These are phyloP conservation scores for Handroanthus guayacan DNA, from an alignment of 257 asterid species.

Conservation along the genomic window DNA sequence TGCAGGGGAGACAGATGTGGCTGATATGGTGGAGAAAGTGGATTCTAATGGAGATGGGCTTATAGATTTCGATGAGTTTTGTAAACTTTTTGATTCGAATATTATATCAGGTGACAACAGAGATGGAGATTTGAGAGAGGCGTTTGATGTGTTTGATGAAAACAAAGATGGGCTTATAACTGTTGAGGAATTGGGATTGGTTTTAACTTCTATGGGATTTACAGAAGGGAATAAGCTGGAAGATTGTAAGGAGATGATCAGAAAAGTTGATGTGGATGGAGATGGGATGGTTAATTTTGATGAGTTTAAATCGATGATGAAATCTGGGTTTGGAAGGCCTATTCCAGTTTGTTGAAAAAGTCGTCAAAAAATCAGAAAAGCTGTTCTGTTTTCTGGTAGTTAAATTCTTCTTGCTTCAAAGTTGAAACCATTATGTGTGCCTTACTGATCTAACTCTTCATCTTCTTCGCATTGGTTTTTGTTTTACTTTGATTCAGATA, in stretches of 20 bases:
- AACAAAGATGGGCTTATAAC: slow-evolving; percentile 77
- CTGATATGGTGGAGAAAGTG: slow-evolving; percentile 70
- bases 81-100: slow-evolving; percentile 53
- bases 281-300: slow-evolving; percentile 89
- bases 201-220: slow-evolving; percentile 71
- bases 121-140: slow-evolving; percentile 67
- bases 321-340: slow-evolving; percentile 48
- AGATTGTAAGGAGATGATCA: slow-evolving; percentile 79
- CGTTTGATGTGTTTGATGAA: slow-evolving; percentile 82
- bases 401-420: neutral
- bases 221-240: slow-evolving; percentile 66
- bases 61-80: slow-evolving; percentile 78
- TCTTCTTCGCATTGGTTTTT: slow-evolving; percentile 3
- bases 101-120: slow-evolving; percentile 30
- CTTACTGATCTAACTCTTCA: slow-evolving; percentile 17
- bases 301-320: slow-evolving; percentile 86
- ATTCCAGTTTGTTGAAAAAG: slow-evolving; percentile 48
- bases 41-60: slow-evolving; percentile 77
- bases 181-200: slow-evolving; percentile 74
- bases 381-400: neutral
- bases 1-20: slow-evolving; percentile 64
- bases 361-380: neutral
- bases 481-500: neutral
- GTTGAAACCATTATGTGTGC: neutral
- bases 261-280: slow-evolving; percentile 79